These are phyloP conservation scores for Abelmoschus esculentus DNA, from an alignment of 345 rosid genomes.

Conservation along the genomic window DNA sequence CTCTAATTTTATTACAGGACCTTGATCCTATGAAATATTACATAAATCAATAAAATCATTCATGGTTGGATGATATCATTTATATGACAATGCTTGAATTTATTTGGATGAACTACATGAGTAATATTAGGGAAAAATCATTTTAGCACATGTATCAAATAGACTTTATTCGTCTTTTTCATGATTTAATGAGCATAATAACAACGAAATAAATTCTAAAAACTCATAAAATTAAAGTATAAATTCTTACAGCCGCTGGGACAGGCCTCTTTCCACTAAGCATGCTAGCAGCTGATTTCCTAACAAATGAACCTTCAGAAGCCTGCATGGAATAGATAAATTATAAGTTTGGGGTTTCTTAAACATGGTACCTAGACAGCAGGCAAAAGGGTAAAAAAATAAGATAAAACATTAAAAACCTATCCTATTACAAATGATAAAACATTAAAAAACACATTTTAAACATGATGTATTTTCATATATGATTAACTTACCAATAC, in stretches of 20 bases:
- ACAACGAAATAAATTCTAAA: too few species aligned
- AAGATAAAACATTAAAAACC: too few species aligned
- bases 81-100: too few species aligned
- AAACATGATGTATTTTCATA: background rate
- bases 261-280: too few species aligned
- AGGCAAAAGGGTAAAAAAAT: background rate
- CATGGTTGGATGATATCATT: background rate
- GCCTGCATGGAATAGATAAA: background rate
- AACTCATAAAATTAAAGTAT: too few species aligned
- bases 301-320: slow-evolving; percentile 46
- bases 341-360: background rate
- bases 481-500: background rate
- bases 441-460: background rate
- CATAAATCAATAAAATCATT: background rate
- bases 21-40: too few species aligned
- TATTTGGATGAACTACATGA: too few species aligned
- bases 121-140: too few species aligned
- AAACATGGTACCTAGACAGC: background rate
- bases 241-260: too few species aligned
- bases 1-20: background rate
- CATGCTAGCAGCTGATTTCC: slow-evolving; percentile 64
- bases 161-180: too few species aligned
- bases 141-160: too few species aligned
- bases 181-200: too few species aligned
- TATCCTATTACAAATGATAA: background rate